Evolutionary conservation across 345 rosid species (phyloP).

Genomic region (Combretum micranthum): DNA sequence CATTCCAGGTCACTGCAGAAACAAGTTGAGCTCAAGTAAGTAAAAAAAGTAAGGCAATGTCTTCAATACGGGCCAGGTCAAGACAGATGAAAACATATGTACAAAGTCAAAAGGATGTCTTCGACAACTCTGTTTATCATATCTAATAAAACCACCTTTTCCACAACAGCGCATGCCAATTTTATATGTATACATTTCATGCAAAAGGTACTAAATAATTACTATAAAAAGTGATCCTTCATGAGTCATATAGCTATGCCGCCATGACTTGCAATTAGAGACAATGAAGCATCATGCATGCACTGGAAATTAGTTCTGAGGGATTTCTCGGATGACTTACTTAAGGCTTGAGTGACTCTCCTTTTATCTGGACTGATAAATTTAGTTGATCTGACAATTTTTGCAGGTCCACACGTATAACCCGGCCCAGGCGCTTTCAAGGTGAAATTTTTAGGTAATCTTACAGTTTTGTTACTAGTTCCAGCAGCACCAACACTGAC

Average conservation of each 20-base stretch:
- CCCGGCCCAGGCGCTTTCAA: constrained; percentile 57
- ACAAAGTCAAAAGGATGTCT: too few species aligned
- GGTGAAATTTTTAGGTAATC: constrained; percentile 40
- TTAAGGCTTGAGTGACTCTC: constrained; percentile 40
- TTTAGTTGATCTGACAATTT: constrained; percentile 23
- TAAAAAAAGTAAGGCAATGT: background rate
- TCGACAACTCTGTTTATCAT: too few species aligned
- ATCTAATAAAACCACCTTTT: too few species aligned
- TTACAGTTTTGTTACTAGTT: constrained; percentile 26
- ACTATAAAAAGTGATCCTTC: too few species aligned
- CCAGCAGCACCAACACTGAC: constrained; percentile 52
- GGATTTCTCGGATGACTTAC: constrained; percentile 23
- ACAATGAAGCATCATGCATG: background rate
- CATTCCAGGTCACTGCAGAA: constrained; percentile 47
- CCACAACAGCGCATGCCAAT: too few species aligned
- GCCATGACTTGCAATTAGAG: too few species aligned
- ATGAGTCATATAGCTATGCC: too few species aligned
- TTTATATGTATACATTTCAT: too few species aligned
- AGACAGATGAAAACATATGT: background rate
- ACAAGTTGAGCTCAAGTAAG: background rate
- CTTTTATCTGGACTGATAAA: constrained; percentile 38
- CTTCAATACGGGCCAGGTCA: background rate
- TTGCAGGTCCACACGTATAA: constrained; percentile 35
- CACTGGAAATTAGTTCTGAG: background rate
- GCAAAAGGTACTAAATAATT: too few species aligned